Evolutionary conservation across 805 yeast genomes (phyloP), one percentile per base, ranked within the genome.

Genomic region (Cyberlindnera petersonii): DNA sequence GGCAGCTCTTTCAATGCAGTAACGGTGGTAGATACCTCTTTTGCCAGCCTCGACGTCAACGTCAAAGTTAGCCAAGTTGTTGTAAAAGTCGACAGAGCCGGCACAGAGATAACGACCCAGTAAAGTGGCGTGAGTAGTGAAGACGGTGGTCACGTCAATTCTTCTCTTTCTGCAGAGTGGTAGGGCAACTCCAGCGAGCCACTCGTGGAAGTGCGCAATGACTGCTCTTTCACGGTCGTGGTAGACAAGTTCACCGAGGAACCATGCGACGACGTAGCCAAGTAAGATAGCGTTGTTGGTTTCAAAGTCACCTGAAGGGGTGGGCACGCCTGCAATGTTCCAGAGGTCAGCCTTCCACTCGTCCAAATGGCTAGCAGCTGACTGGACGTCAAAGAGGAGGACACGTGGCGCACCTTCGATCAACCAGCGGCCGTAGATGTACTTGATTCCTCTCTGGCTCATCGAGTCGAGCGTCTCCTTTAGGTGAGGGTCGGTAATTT

Each of bases 11-110:
- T 91, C 98, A 49, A 91, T 84, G 64, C 98, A 91, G 63, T 91
- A 93, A 47, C 98, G 75, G 62, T 91, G 98, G 65, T 91, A 91
- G 53, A 91, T 91, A 39, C 98, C 98, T 52, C 98, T 74, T 64
- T 87, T 89, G 16, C 98, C 98, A 10, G 98, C 98, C 65, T 91
- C 98, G 24, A 91, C 88, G 62, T 91, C 98, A 35, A 91, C 98
- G 55, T 91, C 98, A 58, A 93, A 89, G 49, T 74, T 65, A 46
- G 83, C 83, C 56, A 91, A 71, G 59, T 89, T 88, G 67, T 91
- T 91, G 71, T 91, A 91, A 59, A 91, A 93, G 63, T 91, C 98
- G 31, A 88, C 94, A 27, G 89, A 81, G 22, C 98, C 98, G 6
- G 98, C 98, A 70, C 98, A 91, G 46, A 91, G 66, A 60, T 91